Base-by-base conservation (phyloP, 345 rosid genomes). In the Populus pruinosa region DNA sequence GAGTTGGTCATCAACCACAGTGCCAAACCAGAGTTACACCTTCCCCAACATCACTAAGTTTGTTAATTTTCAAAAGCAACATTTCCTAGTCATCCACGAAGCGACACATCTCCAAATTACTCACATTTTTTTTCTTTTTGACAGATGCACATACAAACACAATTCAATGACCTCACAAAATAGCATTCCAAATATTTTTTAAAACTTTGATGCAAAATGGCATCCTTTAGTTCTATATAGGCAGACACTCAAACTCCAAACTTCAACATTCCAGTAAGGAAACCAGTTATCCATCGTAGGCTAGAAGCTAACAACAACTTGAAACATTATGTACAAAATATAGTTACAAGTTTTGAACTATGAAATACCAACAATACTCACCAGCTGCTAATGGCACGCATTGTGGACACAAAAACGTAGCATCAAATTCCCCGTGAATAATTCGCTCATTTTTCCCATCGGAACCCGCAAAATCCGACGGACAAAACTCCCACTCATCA, bases 401-500 rank as follows among this genome's bases (percentile, higher is more conserved):
- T 25, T 89, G 79, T 47, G 84, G 86, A 79, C 97, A 96, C 25
- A 78, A 78, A 78, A 96, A 94, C 29, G 90, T 86, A 65, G 89
- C 97, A 81, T 83, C 86, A 16, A 92, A 84, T 84, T 92, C 95
- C 56, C 88, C 81, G 11, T 84, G 82, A 72, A 83, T 89, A 79
- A 17, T 21, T 23, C 87, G 85, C 6, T 78, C 78, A 79, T 88
- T 90, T 78, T 76, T 90, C 55, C 95, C 97, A 53, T 86, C 88
- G 18, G 83, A 49, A 67, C 77, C 80, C 64, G 77, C 59, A 81
- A 96, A 96, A 78, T 89, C 97, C 11, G 94, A 94, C 73, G 94
- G 84, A 80, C 99, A 96, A 64, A 96, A 72, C 84, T 94, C 98
- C 98, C 98, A 96, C 76, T 91, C 98, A 36, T 89, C 92, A 87